These are phyloP conservation scores for Xylaria scruposa DNA, from an alignment of 495 filamentous ascomycete genomes.

Conservation along the genomic window DNA sequence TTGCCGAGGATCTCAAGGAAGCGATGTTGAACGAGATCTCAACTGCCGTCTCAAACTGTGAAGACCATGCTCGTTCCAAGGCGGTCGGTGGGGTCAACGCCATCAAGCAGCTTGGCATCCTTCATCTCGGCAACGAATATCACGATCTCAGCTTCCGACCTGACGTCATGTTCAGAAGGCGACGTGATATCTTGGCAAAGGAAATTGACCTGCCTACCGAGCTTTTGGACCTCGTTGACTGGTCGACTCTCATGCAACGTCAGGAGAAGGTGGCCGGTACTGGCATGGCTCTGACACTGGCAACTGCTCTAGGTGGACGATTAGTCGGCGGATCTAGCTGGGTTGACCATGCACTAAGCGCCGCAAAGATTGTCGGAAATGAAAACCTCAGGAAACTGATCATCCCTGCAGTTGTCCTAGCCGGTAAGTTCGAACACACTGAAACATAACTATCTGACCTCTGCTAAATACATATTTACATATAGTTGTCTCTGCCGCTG, in stretches of 20 bases:
- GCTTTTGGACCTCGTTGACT: constrained; percentile 91
- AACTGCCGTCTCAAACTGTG: constrained; percentile 75
- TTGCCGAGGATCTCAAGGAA: constrained; percentile 89
- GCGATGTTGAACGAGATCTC: constrained; percentile 91
- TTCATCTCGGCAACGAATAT: constrained; percentile 89
- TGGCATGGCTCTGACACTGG: constrained; percentile 90
- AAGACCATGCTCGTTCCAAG: constrained; percentile 80
- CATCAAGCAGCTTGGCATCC: constrained; percentile 85
- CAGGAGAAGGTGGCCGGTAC: constrained; percentile 95
- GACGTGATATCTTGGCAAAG: constrained; percentile 77
- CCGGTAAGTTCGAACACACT: constrained; percentile 64
- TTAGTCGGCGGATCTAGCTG: constrained; percentile 84
- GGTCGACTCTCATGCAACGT: constrained; percentile 77
- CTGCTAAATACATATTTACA: constrained; percentile 44
- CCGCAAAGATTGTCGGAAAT: constrained; percentile 78
- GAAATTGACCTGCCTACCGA: constrained; percentile 89
- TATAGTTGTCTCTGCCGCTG: constrained; percentile 71
- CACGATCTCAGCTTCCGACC: constrained; percentile 82
- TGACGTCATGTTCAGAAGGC: constrained; percentile 89
- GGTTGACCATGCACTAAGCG: constrained; percentile 85
- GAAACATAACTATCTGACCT: constrained; percentile 4
- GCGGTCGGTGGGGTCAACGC: constrained; percentile 82
- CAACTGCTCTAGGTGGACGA: constrained; percentile 81
- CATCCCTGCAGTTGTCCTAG: constrained; percentile 76
- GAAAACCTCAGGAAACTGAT: constrained; percentile 83